Evolutionary conservation across 208 protist species (phyloP).

Genomic region (Blechomonas ayalai): DNA sequence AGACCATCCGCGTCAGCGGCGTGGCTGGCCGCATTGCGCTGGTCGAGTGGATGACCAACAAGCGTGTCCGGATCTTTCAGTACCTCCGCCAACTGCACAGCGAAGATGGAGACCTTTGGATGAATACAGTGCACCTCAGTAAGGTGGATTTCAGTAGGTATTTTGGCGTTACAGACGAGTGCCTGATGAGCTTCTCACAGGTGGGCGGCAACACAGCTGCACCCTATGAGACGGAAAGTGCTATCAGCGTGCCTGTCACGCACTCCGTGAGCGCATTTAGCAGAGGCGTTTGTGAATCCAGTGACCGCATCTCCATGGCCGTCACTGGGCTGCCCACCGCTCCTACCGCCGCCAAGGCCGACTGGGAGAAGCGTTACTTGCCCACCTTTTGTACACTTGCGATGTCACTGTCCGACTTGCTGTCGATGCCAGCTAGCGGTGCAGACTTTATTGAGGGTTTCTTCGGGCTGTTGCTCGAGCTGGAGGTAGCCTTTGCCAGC

Average conservation of each 20-base stretch:
- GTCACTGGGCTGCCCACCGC: too few species aligned
- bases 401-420: constrained; percentile 54
- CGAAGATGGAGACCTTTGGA: constrained; percentile 58
- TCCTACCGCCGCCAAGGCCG: too few species aligned
- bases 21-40: constrained; percentile 36
- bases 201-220: too few species aligned
- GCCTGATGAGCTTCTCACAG: too few species aligned
- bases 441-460: constrained; percentile 57
- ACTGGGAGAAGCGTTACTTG: constrained; percentile 24
- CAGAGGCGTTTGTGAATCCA: too few species aligned
- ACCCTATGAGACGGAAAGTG: too few species aligned
- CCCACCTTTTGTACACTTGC: constrained; percentile 43
- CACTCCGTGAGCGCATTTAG: too few species aligned
- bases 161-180: constrained; percentile 4
- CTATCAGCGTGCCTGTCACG: too few species aligned
- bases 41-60: constrained; percentile 55
- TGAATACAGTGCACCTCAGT: constrained; percentile 56
- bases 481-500: constrained; percentile 40
- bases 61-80: constrained; percentile 60
- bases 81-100: constrained; percentile 58
- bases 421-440: constrained; percentile 32
- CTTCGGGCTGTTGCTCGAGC: constrained; percentile 57
- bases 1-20: constrained; percentile 42
- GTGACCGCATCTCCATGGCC: too few species aligned
- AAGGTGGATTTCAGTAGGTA: constrained; percentile 10